Evolutionary conservation across 129 eudicot genomes (phyloP).

Genomic region (Apium graveolens): DNA sequence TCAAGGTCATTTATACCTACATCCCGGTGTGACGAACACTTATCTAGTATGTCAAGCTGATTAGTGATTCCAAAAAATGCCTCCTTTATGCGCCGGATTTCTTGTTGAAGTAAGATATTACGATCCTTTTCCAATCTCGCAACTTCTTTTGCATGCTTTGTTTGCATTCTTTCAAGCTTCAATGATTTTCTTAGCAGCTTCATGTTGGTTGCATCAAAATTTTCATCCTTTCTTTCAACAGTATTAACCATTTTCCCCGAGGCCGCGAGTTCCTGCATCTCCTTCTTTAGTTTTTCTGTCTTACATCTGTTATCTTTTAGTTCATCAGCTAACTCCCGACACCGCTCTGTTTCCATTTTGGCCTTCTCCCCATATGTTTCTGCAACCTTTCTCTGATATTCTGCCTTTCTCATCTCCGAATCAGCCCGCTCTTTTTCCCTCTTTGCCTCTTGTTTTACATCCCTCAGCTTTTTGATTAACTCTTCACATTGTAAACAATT

Average conservation of each 20-base stretch:
- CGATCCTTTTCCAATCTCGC: conserved; percentile 49
- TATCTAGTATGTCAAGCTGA: conserved; percentile 43
- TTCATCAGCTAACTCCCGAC: not conserved
- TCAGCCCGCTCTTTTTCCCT: conserved; percentile 27
- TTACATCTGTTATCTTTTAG: not conserved
- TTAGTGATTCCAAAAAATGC: conserved; percentile 36
- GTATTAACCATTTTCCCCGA: not conserved
- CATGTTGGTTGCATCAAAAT: conserved; percentile 28
- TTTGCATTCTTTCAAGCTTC: conserved; percentile 66
- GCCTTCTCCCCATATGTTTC: not conserved
- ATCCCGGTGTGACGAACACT: conserved; percentile 26
- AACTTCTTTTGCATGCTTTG: conserved; percentile 69
- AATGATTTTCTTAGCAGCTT: conserved; percentile 55
- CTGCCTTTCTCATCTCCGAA: conserved; percentile 3
- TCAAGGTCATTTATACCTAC: conserved; percentile 39
- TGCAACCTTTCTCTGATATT: not conserved
- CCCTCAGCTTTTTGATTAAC: conserved; percentile 23
- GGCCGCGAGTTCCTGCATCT: not conserved
- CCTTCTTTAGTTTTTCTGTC: not conserved
- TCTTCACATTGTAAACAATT: conserved; percentile 11
- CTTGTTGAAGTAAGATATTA: conserved; percentile 39
- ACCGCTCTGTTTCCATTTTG: not conserved
- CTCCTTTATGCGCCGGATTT: conserved; percentile 46
- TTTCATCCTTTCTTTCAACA: not conserved
- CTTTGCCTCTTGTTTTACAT: conserved; percentile 30